Base-by-base conservation (phyloP, 331 rosid genomes). In the Rosa hybrid region DNA sequence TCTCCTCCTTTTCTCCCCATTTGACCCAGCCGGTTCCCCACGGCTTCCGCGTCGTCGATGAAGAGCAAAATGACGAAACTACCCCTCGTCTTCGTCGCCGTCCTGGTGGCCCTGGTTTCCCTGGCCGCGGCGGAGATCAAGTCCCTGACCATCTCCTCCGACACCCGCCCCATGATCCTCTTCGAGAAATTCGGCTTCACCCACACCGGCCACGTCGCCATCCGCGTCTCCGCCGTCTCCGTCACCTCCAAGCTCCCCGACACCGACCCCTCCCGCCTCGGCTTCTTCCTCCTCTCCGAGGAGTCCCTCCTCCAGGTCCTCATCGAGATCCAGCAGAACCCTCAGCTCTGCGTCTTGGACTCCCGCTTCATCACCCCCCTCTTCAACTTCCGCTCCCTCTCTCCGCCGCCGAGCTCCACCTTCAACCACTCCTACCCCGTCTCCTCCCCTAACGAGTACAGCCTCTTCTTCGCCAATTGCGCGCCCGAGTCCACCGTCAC, bases 101-200 rank as follows among this genome's bases (percentile, higher is more conserved):
- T 83, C 82, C 23, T 85, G 62, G 1, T 85, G 62, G 17, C 64
- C 72, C 46, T 83, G 13, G 10, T 80, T 42, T 60, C 78, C 74
- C 84, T 77, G 54, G 18, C 96, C 77, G 21, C 85, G 67, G 97
- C 91, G n/a, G 98, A 94, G 92, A 94, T 91, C 80, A 94, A 88
- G 78, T 83, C 89, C 88, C 94, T 94, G 1, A 82, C 87, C 46
- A 90, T 94, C 57, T 78, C 70, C 71, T 75, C 92, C 86, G 98
- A 94, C 81, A 71, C 80, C 45, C 92, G 98, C 0, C 80, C 92
- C 45, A 94, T 94, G 97, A 94, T 94, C 81, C 90, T 89, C 38
- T 92, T 94, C 86, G 97, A 88, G 90, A 92, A 94, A 77, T 94
- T 94, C 82, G 96, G 98, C 0, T 94, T 92, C 94, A 94, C 97